Percentiles rank a stretch among this genome's conserved stretches.
phyloP scores from a whole-genome alignment of 148 eudicot genomes.

The Cornus florida region DNA sequence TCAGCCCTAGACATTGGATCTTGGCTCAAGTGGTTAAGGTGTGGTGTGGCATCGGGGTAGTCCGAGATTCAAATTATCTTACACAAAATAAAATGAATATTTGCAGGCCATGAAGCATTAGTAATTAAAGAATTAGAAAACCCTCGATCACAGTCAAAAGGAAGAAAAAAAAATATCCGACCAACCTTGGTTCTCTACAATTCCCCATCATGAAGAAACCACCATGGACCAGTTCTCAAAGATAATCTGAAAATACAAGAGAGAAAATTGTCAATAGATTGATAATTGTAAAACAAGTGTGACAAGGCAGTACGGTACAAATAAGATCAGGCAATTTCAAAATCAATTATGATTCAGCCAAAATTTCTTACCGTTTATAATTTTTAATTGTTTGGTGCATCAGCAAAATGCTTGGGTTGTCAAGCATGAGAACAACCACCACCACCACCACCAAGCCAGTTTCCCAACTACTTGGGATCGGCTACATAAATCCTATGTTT shows the following conservation, averaged over 20 bases:
- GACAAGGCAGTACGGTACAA: background rate
- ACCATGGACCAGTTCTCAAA: slow-evolving; percentile 74
- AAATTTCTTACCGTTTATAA: background rate
- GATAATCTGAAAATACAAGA: slow-evolving; percentile 38
- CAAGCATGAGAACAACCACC: too few relatives aligned
- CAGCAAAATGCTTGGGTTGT: too few relatives aligned
- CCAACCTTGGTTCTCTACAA: slow-evolving; percentile 31
- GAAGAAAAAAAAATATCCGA: background rate
- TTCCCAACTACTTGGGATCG: too few relatives aligned
- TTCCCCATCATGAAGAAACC: slow-evolving; percentile 77
- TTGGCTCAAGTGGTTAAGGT: too few relatives aligned
- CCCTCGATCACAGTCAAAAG: background rate
- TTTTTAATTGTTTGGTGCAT: background rate
- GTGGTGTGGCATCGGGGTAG: background rate
- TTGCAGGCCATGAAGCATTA: slow-evolving; percentile 1
- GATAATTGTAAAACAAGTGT: background rate
- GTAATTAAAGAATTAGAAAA: background rate
- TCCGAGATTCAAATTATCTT: background rate
- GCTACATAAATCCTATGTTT: too few relatives aligned
- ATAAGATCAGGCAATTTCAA: background rate
- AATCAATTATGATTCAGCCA: background rate
- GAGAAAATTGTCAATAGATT: background rate
- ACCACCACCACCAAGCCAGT: too few relatives aligned
- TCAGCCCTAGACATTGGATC: background rate
- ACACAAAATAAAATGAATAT: background rate